These are phyloP conservation scores for Gastrolobium bilobum DNA, from an alignment of 306 rosid genomes.

Conservation along the genomic window DNA sequence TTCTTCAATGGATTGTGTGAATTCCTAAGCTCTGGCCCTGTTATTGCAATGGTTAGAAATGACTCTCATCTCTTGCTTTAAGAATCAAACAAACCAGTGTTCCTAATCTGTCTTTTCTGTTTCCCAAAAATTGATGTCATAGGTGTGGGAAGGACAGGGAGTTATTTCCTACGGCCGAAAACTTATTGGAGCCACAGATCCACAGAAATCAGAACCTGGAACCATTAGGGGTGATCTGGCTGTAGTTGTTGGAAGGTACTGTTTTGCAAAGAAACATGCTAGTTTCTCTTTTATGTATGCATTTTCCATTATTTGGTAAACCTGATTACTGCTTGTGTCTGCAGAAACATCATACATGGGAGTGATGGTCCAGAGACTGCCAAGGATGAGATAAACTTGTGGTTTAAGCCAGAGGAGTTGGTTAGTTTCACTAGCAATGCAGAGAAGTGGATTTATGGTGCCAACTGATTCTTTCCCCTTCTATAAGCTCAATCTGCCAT, in stretches of 20 bases:
- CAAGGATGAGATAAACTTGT: slow-evolving; percentile 82
- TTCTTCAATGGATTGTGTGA: slow-evolving; percentile 91
- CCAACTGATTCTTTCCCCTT: slow-evolving; percentile 55
- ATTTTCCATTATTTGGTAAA: slow-evolving; percentile 36
- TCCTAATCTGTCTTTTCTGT: slow-evolving; percentile 35
- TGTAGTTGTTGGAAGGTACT: slow-evolving; percentile 94
- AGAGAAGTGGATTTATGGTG: slow-evolving; percentile 94
- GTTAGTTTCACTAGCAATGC: slow-evolving; percentile 84
- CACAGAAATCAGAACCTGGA: slow-evolving; percentile 97
- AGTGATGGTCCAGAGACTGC: slow-evolving; percentile 98
- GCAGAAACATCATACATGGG: slow-evolving; percentile 96
- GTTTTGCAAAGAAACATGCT: neutral
- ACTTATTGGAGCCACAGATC: slow-evolving; percentile 97
- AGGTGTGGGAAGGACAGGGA: slow-evolving; percentile 99
- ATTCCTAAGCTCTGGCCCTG: slow-evolving; percentile 96
- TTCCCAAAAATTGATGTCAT: slow-evolving; percentile 36
- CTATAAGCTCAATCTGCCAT: neutral
- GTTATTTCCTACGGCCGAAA: slow-evolving; percentile 89
- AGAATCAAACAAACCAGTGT: slow-evolving; percentile 11
- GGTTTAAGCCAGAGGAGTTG: slow-evolving; percentile 93
- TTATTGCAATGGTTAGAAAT: slow-evolving; percentile 88
- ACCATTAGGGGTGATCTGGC: slow-evolving; percentile 97
- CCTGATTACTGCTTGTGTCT: slow-evolving; percentile 19
- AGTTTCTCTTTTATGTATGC: slow-evolving; percentile 13
- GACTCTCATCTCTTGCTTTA: slow-evolving; percentile 34